Base-by-base conservation (phyloP, 177 flowering plant species). In the Telopea speciosissima region DNA sequence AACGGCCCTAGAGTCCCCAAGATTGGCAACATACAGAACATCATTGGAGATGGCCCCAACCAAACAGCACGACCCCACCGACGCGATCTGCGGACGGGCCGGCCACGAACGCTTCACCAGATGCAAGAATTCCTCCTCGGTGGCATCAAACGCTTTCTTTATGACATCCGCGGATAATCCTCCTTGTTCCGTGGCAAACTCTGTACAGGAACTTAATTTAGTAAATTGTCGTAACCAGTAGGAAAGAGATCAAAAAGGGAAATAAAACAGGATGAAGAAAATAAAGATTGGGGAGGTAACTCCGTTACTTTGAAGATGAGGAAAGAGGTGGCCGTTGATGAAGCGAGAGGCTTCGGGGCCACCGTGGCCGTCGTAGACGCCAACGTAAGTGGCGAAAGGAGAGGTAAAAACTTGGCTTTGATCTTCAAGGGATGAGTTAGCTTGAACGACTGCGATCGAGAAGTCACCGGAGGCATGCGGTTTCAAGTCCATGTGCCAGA, bases 1-100 rank as follows among this genome's bases (percentile, higher is more conserved):
- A 70, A 82, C 85, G 1, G 83, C 85, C 58, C 83, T 73, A n/a
- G 83, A 82, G 62, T 82, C 83, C 36, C 85, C 85, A 17, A 79
- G 72, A 66, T 83, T 83, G 19, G 83, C 85, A 11, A 83, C 83
- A 65, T 78, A 83, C 56, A 80, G 36, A 17, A 69, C 65, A 64
- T 73, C 79, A 58, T 73, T 75, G 5, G 79, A 62, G 63, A 83
- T 80, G 0, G 74, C 83, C 21, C 83, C 85, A 16, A 83, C 77
- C 62, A 83, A 74, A 74, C 85, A 78, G 64, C 85, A 83, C 10
- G 83, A 83, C 9, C 85, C 85, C 1, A 71, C 81, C 2, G 80
- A 68, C 4, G 82, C 85, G 24, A 82, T 79, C 69, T 79, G 77
- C 8, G 85, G 85, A 22, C 65, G 21, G 14, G 67, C 63, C 28